Percentiles rank a stretch among this genome's conserved stretches.
Evolutionary conservation across 2,329 filamentous ascomycete species (phyloP).

Genomic region (Rachicladosporium sp.): DNA sequence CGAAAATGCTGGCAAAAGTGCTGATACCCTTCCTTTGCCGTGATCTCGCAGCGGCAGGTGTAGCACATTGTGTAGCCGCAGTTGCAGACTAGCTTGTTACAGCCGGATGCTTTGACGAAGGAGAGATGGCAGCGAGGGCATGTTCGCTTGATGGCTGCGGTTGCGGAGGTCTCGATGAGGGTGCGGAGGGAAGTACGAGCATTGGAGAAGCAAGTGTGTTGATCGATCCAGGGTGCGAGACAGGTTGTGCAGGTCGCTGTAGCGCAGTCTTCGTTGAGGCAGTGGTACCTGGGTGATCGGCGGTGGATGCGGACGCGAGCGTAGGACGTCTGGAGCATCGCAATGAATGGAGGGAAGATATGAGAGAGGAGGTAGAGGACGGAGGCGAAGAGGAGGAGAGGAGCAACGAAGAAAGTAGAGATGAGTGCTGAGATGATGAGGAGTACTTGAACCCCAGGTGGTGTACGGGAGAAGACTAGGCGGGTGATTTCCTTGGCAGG

Average conservation of each 20-base stretch:
- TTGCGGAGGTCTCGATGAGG: conserved; percentile 85
- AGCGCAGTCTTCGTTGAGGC: conserved; percentile 55
- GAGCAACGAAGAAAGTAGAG: conserved; percentile 10
- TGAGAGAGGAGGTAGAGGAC: conserved; percentile 29
- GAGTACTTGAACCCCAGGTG: conserved; percentile 33
- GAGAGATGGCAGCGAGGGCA: conserved; percentile 83
- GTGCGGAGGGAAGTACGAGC: conserved; percentile 70
- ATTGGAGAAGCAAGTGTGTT: conserved; percentile 82
- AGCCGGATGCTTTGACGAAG: conserved; percentile 87
- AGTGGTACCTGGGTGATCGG: conserved; percentile 65
- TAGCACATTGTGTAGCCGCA: conserved; percentile 99
- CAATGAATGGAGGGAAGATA: conserved; percentile 16
- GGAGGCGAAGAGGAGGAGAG: conserved; percentile 45
- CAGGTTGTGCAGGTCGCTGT: conserved; percentile 71
- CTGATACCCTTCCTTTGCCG: conserved; percentile 60
- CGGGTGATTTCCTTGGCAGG: conserved; percentile 12
- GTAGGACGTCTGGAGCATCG: conserved; percentile 26
- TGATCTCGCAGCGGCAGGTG: conserved; percentile 58
- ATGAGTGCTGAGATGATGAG: conserved; percentile 29
- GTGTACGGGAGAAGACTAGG: conserved; percentile 15
- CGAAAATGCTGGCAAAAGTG: conserved; percentile 97
- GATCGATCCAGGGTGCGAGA: conserved; percentile 70
- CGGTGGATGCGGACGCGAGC: conserved; percentile 56
- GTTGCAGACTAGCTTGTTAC: conserved; percentile 91
- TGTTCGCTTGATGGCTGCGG: conserved; percentile 84